phyloP scores from a whole-genome alignment of 306 rosid genomes.

The Quercus wislizeni region DNA sequence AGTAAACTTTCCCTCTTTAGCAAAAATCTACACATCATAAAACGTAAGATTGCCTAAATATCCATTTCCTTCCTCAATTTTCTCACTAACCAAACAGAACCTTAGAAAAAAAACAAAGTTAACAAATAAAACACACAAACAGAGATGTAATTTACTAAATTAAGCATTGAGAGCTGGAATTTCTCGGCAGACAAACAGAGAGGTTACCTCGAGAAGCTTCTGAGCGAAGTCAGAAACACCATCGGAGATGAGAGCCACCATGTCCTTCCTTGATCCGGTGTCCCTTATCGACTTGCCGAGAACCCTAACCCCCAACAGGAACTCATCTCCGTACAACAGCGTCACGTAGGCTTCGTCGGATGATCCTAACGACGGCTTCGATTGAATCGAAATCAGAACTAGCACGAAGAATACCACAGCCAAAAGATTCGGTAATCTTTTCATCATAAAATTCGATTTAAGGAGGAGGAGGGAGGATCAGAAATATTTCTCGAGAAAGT shows the following conservation, averaged over 20 bases:
- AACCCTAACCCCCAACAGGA: conserved; percentile 89
- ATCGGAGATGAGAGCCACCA: conserved; percentile 93
- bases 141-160: background rate
- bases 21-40: background rate
- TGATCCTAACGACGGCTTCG: conserved; percentile 38
- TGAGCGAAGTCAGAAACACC: conserved; percentile 87
- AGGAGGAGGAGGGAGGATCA: background rate
- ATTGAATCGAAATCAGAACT: conserved; percentile 30
- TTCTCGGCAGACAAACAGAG: background rate
- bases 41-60: background rate
- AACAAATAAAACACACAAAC: background rate
- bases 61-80: background rate
- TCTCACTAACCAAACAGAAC: background rate
- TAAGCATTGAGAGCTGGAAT: conserved; percentile 6
- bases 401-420: conserved; percentile 19
- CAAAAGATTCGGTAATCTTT: conserved; percentile 1
- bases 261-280: conserved; percentile 77
- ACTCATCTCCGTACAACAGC: conserved; percentile 93
- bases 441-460: conserved; percentile 25
- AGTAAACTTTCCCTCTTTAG: background rate
- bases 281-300: conserved; percentile 89
- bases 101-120: background rate
- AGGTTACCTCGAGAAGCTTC: conserved; percentile 67
- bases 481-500: background rate
- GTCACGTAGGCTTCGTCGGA: conserved; percentile 80